These are phyloP conservation scores for Tillandsia leiboldiana DNA, from an alignment of 176 grass and related monocot species.

Conservation along the genomic window DNA sequence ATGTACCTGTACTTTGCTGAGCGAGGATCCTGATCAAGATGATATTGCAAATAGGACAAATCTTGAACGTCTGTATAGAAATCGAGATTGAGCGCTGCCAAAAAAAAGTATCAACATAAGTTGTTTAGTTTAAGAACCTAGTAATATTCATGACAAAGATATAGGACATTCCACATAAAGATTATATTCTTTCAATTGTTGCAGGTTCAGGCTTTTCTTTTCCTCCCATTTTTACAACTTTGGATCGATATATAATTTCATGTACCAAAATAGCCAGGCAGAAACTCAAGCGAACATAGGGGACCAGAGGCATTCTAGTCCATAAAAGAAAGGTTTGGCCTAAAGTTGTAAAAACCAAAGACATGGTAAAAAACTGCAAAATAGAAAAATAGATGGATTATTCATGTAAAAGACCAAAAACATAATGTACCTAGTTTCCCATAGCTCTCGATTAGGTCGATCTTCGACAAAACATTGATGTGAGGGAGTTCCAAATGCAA, in stretches of 20 bases:
- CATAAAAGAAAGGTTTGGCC: too few species aligned
- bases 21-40: slow-evolving; percentile 91
- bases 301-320: too few species aligned
- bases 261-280: too few species aligned
- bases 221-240: too few species aligned
- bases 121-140: neutral
- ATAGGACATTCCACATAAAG: neutral
- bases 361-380: too few species aligned
- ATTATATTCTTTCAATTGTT: neutral
- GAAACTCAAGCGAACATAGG: too few species aligned
- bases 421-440: slow-evolving; percentile 64
- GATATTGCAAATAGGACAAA: slow-evolving; percentile 66
- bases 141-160: neutral
- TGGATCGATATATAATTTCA: too few species aligned
- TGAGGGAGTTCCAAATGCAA: slow-evolving; percentile 83
- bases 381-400: too few species aligned
- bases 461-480: slow-evolving; percentile 95
- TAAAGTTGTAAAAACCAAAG: too few species aligned
- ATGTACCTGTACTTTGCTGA: slow-evolving; percentile 80
- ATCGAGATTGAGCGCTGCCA: slow-evolving; percentile 81
- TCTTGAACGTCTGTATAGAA: slow-evolving; percentile 97
- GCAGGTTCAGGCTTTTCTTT: too few species aligned
- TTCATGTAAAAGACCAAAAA: neutral
- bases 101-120: slow-evolving; percentile 22
- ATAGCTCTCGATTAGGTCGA: slow-evolving; percentile 86